These are phyloP conservation scores for Penicillium malachiteum DNA, from an alignment of 495 filamentous ascomycete genomes.

Conservation along the genomic window DNA sequence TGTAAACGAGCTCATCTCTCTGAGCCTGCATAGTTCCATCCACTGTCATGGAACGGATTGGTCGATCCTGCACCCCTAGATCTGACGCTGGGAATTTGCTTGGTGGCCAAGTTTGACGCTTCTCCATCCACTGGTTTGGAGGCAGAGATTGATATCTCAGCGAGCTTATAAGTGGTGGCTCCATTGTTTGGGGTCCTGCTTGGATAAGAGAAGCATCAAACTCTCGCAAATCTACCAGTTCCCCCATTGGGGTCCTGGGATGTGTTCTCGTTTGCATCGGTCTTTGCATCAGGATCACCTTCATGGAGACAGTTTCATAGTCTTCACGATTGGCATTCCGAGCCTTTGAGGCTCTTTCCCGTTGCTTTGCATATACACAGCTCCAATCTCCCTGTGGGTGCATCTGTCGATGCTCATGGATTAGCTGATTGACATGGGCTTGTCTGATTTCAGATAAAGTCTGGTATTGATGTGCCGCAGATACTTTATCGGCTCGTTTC, in stretches of 20 bases:
- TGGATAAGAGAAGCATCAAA: not conserved
- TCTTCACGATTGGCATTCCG: slow-evolving; percentile 29
- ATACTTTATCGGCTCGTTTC: slow-evolving; percentile 28
- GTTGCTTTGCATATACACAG: slow-evolving; percentile 38
- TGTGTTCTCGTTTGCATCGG: slow-evolving; percentile 15
- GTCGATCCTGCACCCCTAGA: not conserved
- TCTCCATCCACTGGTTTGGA: not conserved
- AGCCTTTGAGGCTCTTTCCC: slow-evolving; percentile 23
- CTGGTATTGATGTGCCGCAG: slow-evolving; percentile 33
- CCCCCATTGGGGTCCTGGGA: slow-evolving; percentile 15
- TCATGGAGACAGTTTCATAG: slow-evolving; percentile 36
- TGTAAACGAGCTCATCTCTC: too few species aligned
- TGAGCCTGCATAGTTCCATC: too few species aligned
- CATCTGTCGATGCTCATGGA: slow-evolving; percentile 27
- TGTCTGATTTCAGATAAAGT: slow-evolving; percentile 25
- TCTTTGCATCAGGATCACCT: slow-evolving; percentile 38
- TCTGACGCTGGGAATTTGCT: not conserved
- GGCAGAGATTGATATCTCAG: not conserved
- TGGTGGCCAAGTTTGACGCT: not conserved
- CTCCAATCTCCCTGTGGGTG: slow-evolving; percentile 34
- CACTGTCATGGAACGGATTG: not conserved
- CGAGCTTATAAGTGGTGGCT: not conserved
- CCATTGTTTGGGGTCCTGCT: not conserved
- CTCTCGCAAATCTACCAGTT: slow-evolving; percentile 15
- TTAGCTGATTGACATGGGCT: slow-evolving; percentile 34